These are phyloP conservation scores for Petasospora rhodanensis DNA, from an alignment of 1,139 yeast species.

Conservation along the genomic window DNA sequence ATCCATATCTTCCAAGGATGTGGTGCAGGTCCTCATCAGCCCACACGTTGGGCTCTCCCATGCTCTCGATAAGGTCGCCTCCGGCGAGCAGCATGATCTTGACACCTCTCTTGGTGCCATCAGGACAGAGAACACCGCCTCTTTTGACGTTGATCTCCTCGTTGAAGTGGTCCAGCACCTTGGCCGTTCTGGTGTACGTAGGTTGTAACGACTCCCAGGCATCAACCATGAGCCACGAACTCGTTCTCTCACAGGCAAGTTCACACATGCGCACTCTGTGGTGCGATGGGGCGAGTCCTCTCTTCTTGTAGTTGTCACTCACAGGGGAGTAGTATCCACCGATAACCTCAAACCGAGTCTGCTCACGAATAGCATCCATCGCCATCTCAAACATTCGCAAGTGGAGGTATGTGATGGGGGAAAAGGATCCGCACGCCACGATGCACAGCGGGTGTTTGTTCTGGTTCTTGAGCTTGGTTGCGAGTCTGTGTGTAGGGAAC, in stretches of 20 bases:
- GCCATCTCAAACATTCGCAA: slow-evolving; percentile 99
- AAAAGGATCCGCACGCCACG: slow-evolving; percentile 96
- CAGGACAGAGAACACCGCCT: slow-evolving; percentile 75
- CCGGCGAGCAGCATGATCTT: slow-evolving; percentile 97
- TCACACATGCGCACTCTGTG: slow-evolving; percentile 98
- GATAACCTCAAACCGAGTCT: slow-evolving; percentile 87
- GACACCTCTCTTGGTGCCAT: slow-evolving; percentile 78
- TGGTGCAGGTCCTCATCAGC: slow-evolving; percentile 94
- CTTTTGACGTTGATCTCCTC: slow-evolving; percentile 88
- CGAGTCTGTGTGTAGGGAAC: slow-evolving; percentile 84
- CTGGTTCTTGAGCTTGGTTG: slow-evolving; percentile 65
- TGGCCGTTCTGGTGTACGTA: slow-evolving; percentile 87
- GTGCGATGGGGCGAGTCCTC: slow-evolving; percentile 82
- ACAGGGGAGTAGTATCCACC: slow-evolving; percentile 99
- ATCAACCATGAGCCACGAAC: slow-evolving; percentile 98
- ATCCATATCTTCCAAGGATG: slow-evolving; percentile 91
- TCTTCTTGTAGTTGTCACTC: slow-evolving; percentile 86
- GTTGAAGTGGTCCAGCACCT: slow-evolving; percentile 93
- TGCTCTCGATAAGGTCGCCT: slow-evolving; percentile 93
- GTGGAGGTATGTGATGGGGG: slow-evolving; percentile 92
- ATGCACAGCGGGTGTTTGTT: slow-evolving; percentile 84
- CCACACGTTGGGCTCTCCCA: slow-evolving; percentile 99
- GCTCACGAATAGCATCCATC: slow-evolving; percentile 87
- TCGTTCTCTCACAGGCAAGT: slow-evolving; percentile 93
- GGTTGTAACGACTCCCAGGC: slow-evolving; percentile 98